These are phyloP conservation scores for Metschnikowia santaceciliae DNA, from an alignment of 805 yeast species.

Conservation along the genomic window DNA sequence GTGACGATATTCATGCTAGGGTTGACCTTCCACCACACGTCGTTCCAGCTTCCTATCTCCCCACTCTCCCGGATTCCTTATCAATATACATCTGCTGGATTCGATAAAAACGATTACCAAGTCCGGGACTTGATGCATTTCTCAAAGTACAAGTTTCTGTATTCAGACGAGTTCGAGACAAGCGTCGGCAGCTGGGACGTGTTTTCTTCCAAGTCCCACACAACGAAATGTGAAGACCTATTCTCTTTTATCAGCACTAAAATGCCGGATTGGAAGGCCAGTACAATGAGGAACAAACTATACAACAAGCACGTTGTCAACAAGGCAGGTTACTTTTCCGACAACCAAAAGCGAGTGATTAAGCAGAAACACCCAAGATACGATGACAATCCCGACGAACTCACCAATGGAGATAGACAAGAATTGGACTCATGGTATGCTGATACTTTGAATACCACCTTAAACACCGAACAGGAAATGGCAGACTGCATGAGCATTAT, in stretches of 20 bases:
- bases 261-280: constrained; percentile 14
- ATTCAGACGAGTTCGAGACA: constrained; percentile 7
- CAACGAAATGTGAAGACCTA: constrained; percentile 10
- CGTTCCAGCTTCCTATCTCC: not conserved
- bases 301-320: constrained; percentile 13
- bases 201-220: constrained; percentile 8
- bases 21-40: constrained; percentile 4
- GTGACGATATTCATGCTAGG: constrained; percentile 5
- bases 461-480: constrained; percentile 13
- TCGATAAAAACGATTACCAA: constrained; percentile 3
- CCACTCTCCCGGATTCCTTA: not conserved
- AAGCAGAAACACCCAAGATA: not conserved
- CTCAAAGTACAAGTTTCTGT: constrained; percentile 12
- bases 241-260: constrained; percentile 9
- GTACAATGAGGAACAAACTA: not conserved
- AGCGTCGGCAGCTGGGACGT: constrained; percentile 11
- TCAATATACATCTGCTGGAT: constrained; percentile 3
- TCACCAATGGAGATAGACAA: constrained; percentile 6
- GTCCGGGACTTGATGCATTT: constrained; percentile 12
- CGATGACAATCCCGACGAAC: constrained; percentile 1
- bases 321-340: constrained; percentile 7
- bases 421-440: constrained; percentile 2
- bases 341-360: not conserved
- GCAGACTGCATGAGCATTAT: constrained; percentile 17
- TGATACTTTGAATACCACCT: constrained; percentile 2